Percentiles rank a stretch among this genome's conserved stretches.
Conservation (phyloP, 139 green algal species). For the Chlamydomonas sphaeroides region DNA sequence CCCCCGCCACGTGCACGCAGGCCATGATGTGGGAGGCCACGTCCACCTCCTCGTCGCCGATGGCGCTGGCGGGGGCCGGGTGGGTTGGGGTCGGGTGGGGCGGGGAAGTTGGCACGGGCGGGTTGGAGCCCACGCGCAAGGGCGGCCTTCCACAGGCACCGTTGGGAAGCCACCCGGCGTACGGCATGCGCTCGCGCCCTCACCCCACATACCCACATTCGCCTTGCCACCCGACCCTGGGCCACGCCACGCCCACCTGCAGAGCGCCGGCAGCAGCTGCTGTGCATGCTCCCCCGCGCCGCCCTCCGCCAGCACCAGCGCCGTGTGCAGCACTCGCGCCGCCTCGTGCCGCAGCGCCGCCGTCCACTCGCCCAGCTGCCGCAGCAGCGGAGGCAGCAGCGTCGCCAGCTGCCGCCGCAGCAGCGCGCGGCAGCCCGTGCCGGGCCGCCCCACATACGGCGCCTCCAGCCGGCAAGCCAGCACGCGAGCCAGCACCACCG, state of each 20-base stretch:
- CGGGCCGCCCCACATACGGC: constrained; percentile 47
- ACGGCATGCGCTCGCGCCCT: too few species aligned
- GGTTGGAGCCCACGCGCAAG: too few species aligned
- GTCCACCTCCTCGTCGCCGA: constrained; percentile 69
- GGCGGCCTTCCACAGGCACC: too few species aligned
- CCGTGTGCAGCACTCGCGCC: constrained; percentile 58
- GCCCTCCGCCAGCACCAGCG: constrained; percentile 59
- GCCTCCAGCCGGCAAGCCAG: constrained; percentile 38
- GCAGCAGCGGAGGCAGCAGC: constrained; percentile 66
- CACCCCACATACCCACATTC: background rate
- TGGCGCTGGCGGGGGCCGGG: constrained; percentile 42
- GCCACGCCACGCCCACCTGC: constrained; percentile 26
- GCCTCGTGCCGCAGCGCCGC: constrained; percentile 53
- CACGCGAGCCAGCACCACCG: constrained; percentile 1
- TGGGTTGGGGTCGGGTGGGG: background rate
- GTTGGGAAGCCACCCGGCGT: too few species aligned
- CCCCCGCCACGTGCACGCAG: constrained; percentile 62
- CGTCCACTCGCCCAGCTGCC: constrained; percentile 65
- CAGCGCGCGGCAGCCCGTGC: constrained; percentile 49
- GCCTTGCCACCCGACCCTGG: too few species aligned
- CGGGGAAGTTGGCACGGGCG: background rate
- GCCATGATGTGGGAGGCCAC: constrained; percentile 55
- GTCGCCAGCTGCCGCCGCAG: constrained; percentile 53
- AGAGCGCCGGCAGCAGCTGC: constrained; percentile 62
- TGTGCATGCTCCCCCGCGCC: constrained; percentile 54